These are phyloP conservation scores for Tympanopsis confertula DNA, from an alignment of 2,329 filamentous ascomycete genomes.

Conservation along the genomic window DNA sequence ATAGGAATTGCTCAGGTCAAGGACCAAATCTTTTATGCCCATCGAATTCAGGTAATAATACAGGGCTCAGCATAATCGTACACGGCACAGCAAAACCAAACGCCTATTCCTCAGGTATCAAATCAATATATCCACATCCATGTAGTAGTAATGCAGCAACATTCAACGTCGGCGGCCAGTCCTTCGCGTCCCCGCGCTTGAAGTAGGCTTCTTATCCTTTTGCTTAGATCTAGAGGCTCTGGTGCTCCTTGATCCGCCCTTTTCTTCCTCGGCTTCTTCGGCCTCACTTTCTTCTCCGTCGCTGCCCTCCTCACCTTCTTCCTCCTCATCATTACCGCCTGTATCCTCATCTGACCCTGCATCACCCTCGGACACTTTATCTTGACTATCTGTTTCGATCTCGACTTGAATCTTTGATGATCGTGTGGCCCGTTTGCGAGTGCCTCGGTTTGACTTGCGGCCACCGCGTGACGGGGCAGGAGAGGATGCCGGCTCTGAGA, in stretches of 20 bases:
- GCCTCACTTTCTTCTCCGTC: slow-evolving; percentile 2
- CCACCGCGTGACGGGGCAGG: neutral
- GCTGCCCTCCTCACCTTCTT: neutral
- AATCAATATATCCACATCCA: neutral
- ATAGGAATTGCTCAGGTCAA: too few relatives aligned
- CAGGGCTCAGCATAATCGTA: neutral
- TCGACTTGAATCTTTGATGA: neutral
- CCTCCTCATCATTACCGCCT: neutral
- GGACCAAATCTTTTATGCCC: too few relatives aligned
- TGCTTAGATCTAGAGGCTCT: neutral
- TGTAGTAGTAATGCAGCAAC: neutral
- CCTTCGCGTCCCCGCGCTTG: slow-evolving; percentile 13
- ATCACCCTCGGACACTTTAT: neutral
- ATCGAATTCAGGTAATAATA: too few relatives aligned
- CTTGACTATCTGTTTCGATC: neutral
- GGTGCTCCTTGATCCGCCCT: slow-evolving; percentile 5
- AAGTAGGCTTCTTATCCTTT: slow-evolving; percentile 15
- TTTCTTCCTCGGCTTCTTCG: slow-evolving; percentile 6
- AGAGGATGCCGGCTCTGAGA: neutral
- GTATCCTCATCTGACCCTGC: neutral
- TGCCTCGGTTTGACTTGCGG: neutral
- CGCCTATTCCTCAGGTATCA: neutral
- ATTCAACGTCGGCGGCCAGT: slow-evolving; percentile 8
- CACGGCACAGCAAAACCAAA: neutral
- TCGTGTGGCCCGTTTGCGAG: slow-evolving; percentile 3